These are phyloP conservation scores for Sugiyamaella grinbergsii DNA, from an alignment of 1,139 yeast species.

Conservation along the genomic window DNA sequence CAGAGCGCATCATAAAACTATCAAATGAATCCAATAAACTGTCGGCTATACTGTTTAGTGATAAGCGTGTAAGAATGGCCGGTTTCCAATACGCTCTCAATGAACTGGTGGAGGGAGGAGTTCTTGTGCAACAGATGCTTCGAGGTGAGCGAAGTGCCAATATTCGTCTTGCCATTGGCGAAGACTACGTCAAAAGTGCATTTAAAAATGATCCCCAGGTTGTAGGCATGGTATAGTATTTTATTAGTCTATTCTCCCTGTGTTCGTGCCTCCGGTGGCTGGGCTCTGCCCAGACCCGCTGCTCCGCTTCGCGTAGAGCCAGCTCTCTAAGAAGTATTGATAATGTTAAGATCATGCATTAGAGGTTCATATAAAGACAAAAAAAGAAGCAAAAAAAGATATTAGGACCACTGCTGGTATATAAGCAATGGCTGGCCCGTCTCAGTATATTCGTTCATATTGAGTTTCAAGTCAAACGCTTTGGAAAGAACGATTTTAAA, in stretches of 20 bases:
- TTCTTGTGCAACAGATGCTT: constrained; percentile 64
- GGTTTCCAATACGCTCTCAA: constrained; percentile 58
- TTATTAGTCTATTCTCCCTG: no score
- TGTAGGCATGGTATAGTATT: constrained; percentile 38
- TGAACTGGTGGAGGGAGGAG: constrained; percentile 78
- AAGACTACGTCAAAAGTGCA: constrained; percentile 65
- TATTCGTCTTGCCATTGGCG: constrained; percentile 66
- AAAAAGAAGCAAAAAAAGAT: not conserved
- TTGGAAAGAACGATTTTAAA: constrained; percentile 90
- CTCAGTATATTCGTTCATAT: constrained; percentile 78
- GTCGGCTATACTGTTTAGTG: constrained; percentile 27
- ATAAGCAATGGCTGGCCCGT: constrained; percentile 88
- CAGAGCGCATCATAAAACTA: constrained; percentile 52
- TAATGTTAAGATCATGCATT: not conserved
- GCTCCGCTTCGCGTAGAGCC: no score
- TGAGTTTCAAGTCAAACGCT: constrained; percentile 84
- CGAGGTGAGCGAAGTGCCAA: constrained; percentile 67
- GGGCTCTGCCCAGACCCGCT: no score
- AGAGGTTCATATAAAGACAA: constrained; percentile 3
- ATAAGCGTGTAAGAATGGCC: constrained; percentile 39
- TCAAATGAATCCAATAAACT: constrained; percentile 35
- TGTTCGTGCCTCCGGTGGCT: no score
- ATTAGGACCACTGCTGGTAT: constrained; percentile 50
- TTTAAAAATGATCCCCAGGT: constrained; percentile 57
- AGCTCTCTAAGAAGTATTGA: not conserved